Conservation (phyloP, 805 yeast species). For the Wickerhamomyces silvicola region DNA sequence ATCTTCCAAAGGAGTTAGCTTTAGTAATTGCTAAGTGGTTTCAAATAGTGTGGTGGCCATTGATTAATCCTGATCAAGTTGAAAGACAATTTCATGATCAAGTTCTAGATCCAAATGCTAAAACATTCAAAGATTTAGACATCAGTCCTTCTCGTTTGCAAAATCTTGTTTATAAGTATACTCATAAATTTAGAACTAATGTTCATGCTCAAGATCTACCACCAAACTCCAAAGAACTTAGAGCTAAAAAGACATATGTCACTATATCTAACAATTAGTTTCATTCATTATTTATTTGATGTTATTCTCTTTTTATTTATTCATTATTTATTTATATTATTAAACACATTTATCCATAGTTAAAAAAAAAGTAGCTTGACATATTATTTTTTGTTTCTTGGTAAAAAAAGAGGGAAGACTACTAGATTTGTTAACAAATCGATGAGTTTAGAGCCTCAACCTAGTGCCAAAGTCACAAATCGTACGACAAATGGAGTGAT, state of each 20-base stretch:
- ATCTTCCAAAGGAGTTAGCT: conserved; percentile 34
- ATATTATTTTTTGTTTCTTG: no score
- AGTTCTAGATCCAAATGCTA: conserved; percentile 49
- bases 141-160: conserved; percentile 50
- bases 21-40: conserved; percentile 27
- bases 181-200: conserved; percentile 28
- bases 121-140: conserved; percentile 66
- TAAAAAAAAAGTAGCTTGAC: background rate
- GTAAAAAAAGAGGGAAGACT: no score
- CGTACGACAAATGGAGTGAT: conserved; percentile 53
- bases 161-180: conserved; percentile 41
- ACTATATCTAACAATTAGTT: conserved; percentile 3
- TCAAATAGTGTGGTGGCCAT: conserved; percentile 38
- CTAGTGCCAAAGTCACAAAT: conserved; percentile 52
- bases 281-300: background rate
- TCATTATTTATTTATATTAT: conserved; percentile 1
- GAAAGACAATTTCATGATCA: conserved; percentile 71
- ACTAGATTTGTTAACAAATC: background rate
- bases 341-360: background rate
- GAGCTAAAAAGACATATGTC: conserved; percentile 20
- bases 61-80: conserved; percentile 62
- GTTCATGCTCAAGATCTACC: conserved; percentile 35
- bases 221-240: conserved; percentile 30
- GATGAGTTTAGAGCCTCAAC: conserved; percentile 39
- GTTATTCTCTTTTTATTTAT: conserved; percentile 5